phyloP scores from a whole-genome alignment of 805 yeast genomes.

The Jamesozyma lodderae region DNA sequence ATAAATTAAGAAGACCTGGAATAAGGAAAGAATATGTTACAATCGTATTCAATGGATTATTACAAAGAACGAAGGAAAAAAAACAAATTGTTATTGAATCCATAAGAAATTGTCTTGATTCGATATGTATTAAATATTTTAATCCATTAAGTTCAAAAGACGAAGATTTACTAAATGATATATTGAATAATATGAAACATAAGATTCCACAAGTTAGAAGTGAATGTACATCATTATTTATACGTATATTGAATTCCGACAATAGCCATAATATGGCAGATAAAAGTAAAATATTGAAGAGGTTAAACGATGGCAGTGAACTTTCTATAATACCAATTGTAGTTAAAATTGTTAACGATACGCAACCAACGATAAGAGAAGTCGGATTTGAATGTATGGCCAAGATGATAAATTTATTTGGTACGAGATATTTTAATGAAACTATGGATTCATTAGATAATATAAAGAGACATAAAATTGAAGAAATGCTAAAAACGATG shows the following conservation, averaged over 20 bases:
- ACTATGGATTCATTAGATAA: slow-evolving; percentile 33
- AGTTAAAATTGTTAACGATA: slow-evolving; percentile 63
- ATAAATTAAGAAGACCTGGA: slow-evolving; percentile 46
- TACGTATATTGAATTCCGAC: slow-evolving; percentile 37
- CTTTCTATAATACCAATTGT: slow-evolving; percentile 26
- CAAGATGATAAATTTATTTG: slow-evolving; percentile 71
- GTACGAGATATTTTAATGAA: slow-evolving; percentile 54
- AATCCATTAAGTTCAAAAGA: slow-evolving; percentile 24
- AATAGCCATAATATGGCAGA: slow-evolving; percentile 11
- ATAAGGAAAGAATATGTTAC: slow-evolving; percentile 45
- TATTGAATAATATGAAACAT: slow-evolving; percentile 52
- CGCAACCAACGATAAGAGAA: slow-evolving; percentile 75
- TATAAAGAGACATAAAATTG: slow-evolving; percentile 6
- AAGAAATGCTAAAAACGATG: neutral
- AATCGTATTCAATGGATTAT: slow-evolving; percentile 47
- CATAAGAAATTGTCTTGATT: slow-evolving; percentile 54
- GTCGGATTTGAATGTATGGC: slow-evolving; percentile 75
- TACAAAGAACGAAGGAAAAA: slow-evolving; percentile 84
- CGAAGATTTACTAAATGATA: slow-evolving; percentile 45
- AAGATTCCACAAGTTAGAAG: slow-evolving; percentile 78
- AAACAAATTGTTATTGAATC: slow-evolving; percentile 71
- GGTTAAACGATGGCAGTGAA: slow-evolving; percentile 9
- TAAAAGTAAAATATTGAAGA: slow-evolving; percentile 8
- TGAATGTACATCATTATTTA: slow-evolving; percentile 57
- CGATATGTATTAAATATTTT: slow-evolving; percentile 49